Evolutionary conservation across 352 stramenopile species (phyloP).

Genomic region (Pythium graminicola): DNA sequence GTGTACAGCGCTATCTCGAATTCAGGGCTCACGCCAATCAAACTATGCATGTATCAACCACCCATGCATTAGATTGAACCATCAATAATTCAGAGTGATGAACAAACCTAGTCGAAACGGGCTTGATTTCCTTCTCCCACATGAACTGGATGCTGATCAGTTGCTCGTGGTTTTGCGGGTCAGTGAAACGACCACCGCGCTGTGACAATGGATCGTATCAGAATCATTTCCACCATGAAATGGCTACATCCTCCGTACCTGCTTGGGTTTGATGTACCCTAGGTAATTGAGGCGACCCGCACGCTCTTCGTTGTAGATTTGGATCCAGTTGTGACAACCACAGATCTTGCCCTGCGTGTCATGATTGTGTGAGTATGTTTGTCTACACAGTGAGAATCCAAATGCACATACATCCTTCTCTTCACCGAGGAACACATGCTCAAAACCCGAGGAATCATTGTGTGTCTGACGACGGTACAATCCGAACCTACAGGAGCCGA

Average conservation of each 20-base stretch:
- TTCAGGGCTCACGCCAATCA: slow-evolving; percentile 93
- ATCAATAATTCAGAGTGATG: background rate
- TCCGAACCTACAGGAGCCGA: slow-evolving; percentile 81
- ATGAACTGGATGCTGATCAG: slow-evolving; percentile 93
- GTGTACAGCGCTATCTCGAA: slow-evolving; percentile 97
- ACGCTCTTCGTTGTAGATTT: slow-evolving; percentile 95
- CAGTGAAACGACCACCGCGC: slow-evolving; percentile 55
- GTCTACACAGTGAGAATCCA: background rate
- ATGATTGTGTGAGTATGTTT: background rate
- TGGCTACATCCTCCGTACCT: slow-evolving; percentile 15
- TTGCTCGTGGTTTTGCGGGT: slow-evolving; percentile 85
- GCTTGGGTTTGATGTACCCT: slow-evolving; percentile 89
- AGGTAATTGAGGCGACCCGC: slow-evolving; percentile 90
- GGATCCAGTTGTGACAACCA: slow-evolving; percentile 97
- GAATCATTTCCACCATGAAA: background rate
- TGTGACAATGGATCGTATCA: slow-evolving; percentile 7
- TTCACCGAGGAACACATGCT: slow-evolving; percentile 96
- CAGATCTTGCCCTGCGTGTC: slow-evolving; percentile 66
- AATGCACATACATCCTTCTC: slow-evolving; percentile 78
- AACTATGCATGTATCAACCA: slow-evolving; percentile 28
- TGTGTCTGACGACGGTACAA: slow-evolving; percentile 85
- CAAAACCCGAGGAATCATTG: slow-evolving; percentile 93
- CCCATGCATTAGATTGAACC: background rate
- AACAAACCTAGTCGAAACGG: slow-evolving; percentile 81
- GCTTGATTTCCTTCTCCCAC: slow-evolving; percentile 86